Evolutionary conservation across 192 early-diverging fungal species (phyloP).

Genomic region (Podochytrium sp.): DNA sequence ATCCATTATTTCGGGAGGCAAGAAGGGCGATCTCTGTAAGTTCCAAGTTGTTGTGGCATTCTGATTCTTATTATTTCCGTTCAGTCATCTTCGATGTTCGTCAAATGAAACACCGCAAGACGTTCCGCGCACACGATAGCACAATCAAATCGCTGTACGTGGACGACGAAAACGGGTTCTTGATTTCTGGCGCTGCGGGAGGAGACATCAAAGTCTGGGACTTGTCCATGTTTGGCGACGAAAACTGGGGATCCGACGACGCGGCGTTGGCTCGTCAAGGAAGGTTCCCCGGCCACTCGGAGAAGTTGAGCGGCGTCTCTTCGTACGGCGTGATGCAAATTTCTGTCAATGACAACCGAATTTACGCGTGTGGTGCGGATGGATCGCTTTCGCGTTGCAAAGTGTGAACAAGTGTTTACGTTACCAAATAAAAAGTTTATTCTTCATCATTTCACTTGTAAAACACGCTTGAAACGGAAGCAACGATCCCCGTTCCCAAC

Average conservation of each 20-base stretch:
- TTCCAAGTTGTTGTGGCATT: neutral
- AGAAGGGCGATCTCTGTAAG: conserved; percentile 77
- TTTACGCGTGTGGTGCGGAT: conserved; percentile 68
- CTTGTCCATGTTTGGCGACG: conserved; percentile 50
- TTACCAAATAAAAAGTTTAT: neutral
- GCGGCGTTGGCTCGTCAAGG: conserved; percentile 44
- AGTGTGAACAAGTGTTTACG: neutral
- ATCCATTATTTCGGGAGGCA: conserved; percentile 73
- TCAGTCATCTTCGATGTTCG: conserved; percentile 75
- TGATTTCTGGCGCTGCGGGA: conserved; percentile 71
- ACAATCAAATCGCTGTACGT: conserved; percentile 68
- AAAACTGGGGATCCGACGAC: conserved; percentile 57
- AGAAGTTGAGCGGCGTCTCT: conserved; percentile 46
- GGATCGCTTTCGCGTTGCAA: conserved; percentile 45
- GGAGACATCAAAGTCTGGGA: conserved; percentile 72
- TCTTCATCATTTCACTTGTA: neutral
- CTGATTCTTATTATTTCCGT: neutral
- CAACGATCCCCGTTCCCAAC: conserved; percentile 63
- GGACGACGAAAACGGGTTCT: conserved; percentile 57
- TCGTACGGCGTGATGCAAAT: conserved; percentile 72
- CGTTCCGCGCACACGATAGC: conserved; percentile 69
- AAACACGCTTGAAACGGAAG: neutral
- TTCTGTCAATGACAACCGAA: conserved; percentile 49
- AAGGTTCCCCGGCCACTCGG: conserved; percentile 24
- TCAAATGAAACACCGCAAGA: conserved; percentile 66